Base-by-base conservation (phyloP, 768 basidiomycete species). In the Boletus fagicola region DNA sequence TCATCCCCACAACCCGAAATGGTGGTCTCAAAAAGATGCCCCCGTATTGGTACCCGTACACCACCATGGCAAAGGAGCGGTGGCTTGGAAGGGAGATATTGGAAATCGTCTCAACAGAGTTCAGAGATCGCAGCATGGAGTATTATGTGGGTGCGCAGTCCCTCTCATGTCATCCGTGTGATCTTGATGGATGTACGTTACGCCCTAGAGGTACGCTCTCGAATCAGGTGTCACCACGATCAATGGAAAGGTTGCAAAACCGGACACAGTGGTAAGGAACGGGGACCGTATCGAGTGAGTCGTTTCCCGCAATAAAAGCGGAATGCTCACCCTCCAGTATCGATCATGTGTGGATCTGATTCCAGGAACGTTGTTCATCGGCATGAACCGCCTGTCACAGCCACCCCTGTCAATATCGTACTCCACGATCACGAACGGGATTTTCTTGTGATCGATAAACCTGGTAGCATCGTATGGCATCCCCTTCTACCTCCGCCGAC, bases 361-460 rank as follows among this genome's bases (percentile, higher is more conserved):
- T 44, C 47, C 64, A 95, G 93, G 67, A 97, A 98, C 66, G 81
- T 95, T 15, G 92, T 95, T 15, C 93, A 95, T 72, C 81, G 94
- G n/a, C 97, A 99, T 69, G 97, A 99, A 73, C 97, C 97, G 6
- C 94, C 97, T 4, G 88, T 99, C 4, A 87, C 94, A 1, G 84
- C 88, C 2, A 88, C 80, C 5, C 90, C 91, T 2, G 85, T 98
- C 53, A 83, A 86, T 60, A 79, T 98, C 38, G 73, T 98, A 4
- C 78, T 86, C 50, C 84, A 87, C 56, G 93, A 98, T 68, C 78
- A 77, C 15, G 84, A 91, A 62, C 84, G 87, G 24, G 82, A 88
- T 60, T 94, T 96, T 59, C 83, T 98, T 36, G 90, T 98, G 15
- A 89, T 99, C 30, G 89, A 98, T 67, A 99, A 99, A 78, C 96